Conservation (phyloP, 352 stramenopile species). For the Hyaloperonospora brassicae region DNA sequence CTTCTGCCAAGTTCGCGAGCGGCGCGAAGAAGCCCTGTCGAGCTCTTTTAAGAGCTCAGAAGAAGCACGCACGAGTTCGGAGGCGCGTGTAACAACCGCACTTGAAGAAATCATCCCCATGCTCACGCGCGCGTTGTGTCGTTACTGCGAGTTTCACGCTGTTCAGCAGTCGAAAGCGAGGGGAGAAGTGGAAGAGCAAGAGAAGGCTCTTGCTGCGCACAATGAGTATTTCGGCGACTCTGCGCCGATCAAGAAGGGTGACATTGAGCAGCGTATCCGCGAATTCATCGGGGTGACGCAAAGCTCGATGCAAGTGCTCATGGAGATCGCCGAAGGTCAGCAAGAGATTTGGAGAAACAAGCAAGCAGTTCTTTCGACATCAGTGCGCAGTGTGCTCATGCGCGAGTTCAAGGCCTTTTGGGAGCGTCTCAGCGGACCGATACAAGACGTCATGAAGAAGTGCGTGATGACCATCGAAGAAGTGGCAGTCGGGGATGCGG, state of each 20-base stretch:
- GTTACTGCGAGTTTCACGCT: conserved; percentile 59
- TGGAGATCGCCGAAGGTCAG: conserved; percentile 47
- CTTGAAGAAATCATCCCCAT: conserved; percentile 40
- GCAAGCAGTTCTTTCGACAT: conserved; percentile 22
- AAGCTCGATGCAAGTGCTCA: conserved; percentile 43
- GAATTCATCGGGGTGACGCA: conserved; percentile 55
- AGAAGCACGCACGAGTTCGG: conserved; percentile 15
- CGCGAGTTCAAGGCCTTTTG: conserved; percentile 42
- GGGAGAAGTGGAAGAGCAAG: conserved; percentile 37
- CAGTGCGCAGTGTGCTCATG: conserved; percentile 32
- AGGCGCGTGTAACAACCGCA: conserved; percentile 25
- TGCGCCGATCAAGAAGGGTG: conserved; percentile 48
- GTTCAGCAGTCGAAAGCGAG: conserved; percentile 44
- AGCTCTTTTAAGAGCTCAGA: conserved; percentile 22
- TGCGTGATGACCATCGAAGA: conserved; percentile 24
- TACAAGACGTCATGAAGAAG: conserved; percentile 45
- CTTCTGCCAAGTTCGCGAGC: conserved; percentile 25
- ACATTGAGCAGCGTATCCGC: conserved; percentile 57
- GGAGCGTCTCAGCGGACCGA: conserved; percentile 34
- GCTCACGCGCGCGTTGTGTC: conserved; percentile 30
- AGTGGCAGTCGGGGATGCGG: conserved; percentile 15
- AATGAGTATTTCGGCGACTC: conserved; percentile 57
- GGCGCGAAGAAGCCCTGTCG: conserved; percentile 23
- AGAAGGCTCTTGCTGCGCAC: conserved; percentile 36
- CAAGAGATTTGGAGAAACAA: conserved; percentile 46